Conservation (phyloP, 2,329 filamentous ascomycete genomes). For the Claviceps digitariae region DNA sequence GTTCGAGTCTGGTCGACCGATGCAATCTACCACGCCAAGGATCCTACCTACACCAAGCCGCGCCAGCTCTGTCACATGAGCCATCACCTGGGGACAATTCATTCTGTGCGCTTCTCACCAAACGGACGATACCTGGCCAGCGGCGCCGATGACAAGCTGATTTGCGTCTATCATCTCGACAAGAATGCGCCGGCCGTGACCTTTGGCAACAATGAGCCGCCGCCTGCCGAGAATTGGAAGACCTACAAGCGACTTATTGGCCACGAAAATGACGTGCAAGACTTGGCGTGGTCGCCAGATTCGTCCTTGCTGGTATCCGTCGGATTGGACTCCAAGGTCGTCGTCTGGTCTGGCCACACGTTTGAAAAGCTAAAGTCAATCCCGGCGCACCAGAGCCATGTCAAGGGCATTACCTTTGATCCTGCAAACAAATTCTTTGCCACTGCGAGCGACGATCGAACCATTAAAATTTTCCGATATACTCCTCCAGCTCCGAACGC, state of each 20-base stretch:
- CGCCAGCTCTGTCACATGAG: constrained; percentile 96
- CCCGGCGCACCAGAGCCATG: constrained; percentile 86
- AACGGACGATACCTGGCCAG: constrained; percentile 93
- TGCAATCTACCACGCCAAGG: constrained; percentile 69
- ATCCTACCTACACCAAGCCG: constrained; percentile 59
- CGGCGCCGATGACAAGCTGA: constrained; percentile 96
- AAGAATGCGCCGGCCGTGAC: constrained; percentile 64
- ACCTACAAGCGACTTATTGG: constrained; percentile 86
- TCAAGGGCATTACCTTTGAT: constrained; percentile 97
- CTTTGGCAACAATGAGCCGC: constrained; percentile 82
- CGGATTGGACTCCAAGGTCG: constrained; percentile 91
- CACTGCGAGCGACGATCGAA: constrained; percentile 90
- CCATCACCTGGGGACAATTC: constrained; percentile 94
- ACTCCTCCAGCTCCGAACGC: constrained; percentile 83
- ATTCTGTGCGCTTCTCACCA: constrained; percentile 90
- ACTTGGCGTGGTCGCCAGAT: constrained; percentile 92
- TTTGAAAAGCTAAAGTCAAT: constrained; percentile 97
- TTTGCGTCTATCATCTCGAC: constrained; percentile 91
- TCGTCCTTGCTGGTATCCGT: constrained; percentile 93
- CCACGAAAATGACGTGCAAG: constrained; percentile 97
- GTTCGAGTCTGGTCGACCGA: constrained; percentile 97
- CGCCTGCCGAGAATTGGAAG: constrained; percentile 95
- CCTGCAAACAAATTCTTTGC: constrained; percentile 99
- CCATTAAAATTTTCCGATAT: constrained; percentile 93
- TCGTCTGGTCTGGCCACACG: constrained; percentile 95